These are phyloP conservation scores for Suillus subluteus DNA, from an alignment of 768 basidiomycete genomes.

Conservation along the genomic window DNA sequence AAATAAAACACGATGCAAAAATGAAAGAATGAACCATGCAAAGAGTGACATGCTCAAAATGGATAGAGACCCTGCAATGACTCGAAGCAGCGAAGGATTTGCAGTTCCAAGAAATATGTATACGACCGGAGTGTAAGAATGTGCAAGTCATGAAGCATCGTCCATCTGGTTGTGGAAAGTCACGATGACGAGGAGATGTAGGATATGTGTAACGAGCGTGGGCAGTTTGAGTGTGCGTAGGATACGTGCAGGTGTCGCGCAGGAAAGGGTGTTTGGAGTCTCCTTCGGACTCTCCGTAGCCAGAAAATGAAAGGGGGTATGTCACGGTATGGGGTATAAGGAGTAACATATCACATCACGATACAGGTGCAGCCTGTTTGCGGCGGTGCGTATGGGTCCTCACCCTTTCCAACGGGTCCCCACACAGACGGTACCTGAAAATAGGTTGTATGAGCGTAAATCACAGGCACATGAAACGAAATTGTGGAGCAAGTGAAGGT, in stretches of 20 bases:
- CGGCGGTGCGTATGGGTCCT: conserved; percentile 92
- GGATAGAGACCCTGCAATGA: not conserved
- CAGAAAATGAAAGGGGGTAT: conserved; percentile 30
- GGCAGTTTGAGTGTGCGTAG: conserved; percentile 23
- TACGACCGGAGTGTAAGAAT: conserved; percentile 18
- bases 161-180: conserved; percentile 28
- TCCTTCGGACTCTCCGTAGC: conserved; percentile 7
- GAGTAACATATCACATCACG: conserved; percentile 58
- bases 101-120: conserved; percentile 20
- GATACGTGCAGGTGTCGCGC: conserved; percentile 17
- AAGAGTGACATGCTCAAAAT: conserved; percentile 8
- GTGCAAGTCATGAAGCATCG: conserved; percentile 26
- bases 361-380: conserved; percentile 72
- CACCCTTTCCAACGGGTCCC: conserved; percentile 87
- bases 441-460: not conserved
- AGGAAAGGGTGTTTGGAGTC: conserved; percentile 1
- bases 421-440: conserved; percentile 88
- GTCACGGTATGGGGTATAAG: conserved; percentile 37
- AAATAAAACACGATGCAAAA: conserved; percentile 34
- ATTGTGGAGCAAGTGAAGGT: not conserved
- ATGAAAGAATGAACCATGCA: conserved; percentile 11
- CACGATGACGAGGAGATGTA: conserved; percentile 25
- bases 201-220: conserved; percentile 35
- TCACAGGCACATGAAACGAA: not conserved
- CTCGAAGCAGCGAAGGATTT: conserved; percentile 7